Base-by-base conservation (phyloP, 2,329 filamentous ascomycete species). In the Cercospora beticola region DNA sequence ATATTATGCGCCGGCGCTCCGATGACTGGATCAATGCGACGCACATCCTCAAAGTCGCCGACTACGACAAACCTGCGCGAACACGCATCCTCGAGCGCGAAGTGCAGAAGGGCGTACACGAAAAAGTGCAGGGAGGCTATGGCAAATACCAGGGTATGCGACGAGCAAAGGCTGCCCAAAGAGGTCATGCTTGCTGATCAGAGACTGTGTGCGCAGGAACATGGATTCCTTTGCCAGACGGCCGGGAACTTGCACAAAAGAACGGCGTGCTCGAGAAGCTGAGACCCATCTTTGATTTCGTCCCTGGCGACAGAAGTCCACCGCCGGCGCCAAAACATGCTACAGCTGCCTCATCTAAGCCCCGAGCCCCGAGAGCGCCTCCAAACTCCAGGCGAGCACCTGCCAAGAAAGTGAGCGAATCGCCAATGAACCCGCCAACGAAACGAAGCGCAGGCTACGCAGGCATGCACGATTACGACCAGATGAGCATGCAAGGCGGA, bases 11-110 rank as follows among this genome's bases (percentile, higher is more conserved):
- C 80, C 89, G 95, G 62, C 89, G 94, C 69, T 87, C 89, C 64
- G 95, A 99, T 80, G 89, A 98, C 81, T 99, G 94, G 93, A 95
- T 99, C 83, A 99, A 99, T 84, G 95, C 95, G n/a, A 99, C 95
- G 64, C 95, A 99, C 78, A 98, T 99, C 69, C 84, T 99, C 60
- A 99, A 99, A 79, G 93, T 96, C 49, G 95, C 95, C 71, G 94
- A 94, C 66, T 97, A 97, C 78, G 95, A 99, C 81, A 99, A 99
- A 81, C 95, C 95, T 2, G 93, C 94, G 12, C 87, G 95, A 78
- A 99, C 95, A 49, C 88, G 95, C 71, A 98, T 99, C 67, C 86
- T 99, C 5, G 95, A 99, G 82, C 88, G 95, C 73, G 95, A 99
- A 78, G 94, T 99, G 7, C 95, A 99, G 77, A 97, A 97, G 80